phyloP scores from a whole-genome alignment of 148 eudicot genomes.

The Chenopodium berlandieri region DNA sequence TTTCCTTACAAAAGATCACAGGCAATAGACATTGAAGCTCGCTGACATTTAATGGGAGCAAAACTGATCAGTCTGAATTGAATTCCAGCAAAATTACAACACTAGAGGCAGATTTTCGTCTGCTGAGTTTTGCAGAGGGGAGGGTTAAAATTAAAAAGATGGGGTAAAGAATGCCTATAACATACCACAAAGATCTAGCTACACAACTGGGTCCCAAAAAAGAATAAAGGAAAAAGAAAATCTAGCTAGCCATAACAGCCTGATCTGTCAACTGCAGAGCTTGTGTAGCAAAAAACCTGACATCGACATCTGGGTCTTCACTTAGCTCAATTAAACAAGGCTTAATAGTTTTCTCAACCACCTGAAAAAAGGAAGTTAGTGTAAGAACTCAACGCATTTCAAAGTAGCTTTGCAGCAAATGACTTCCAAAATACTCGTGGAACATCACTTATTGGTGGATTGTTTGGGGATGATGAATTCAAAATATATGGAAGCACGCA shows the following conservation, averaged over 20 bases:
- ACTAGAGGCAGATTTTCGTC: background rate
- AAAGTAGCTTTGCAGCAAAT: background rate
- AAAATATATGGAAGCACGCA: background rate
- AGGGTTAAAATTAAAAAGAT: background rate
- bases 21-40: background rate
- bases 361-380: constrained; percentile 6
- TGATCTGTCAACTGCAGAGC: constrained; percentile 30
- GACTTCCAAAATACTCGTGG: background rate
- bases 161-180: background rate
- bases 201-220: constrained; percentile 23
- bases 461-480: background rate
- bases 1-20: background rate
- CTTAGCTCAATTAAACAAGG: constrained; percentile 38
- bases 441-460: background rate
- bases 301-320: constrained; percentile 41
- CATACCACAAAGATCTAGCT: constrained; percentile 23
- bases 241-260: constrained; percentile 34
- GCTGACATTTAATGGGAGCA: background rate
- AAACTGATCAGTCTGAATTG: background rate
- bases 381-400: background rate
- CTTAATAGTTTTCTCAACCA: constrained; percentile 32
- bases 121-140: background rate
- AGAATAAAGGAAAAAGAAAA: background rate
- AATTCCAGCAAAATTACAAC: constrained; percentile 6
- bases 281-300: constrained; percentile 36